phyloP scores from a whole-genome alignment of 2,329 filamentous ascomycete species.

The Verticillium tricorpus region DNA sequence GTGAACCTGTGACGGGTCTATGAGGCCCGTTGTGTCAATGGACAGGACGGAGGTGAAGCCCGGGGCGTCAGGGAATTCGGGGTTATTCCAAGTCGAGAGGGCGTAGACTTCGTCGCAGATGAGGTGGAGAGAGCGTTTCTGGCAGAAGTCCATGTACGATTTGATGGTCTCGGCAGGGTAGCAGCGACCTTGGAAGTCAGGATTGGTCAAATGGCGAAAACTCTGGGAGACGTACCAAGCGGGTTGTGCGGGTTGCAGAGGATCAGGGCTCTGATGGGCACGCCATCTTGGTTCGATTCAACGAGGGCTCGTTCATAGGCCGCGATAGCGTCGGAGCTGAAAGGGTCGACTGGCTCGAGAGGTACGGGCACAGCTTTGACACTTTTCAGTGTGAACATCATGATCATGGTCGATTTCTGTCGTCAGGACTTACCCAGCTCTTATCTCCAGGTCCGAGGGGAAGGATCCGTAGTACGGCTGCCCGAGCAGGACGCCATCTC shows the following conservation, averaged over 20 bases:
- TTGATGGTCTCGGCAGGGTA: constrained; percentile 35
- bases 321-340: constrained; percentile 33
- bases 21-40: constrained; percentile 35
- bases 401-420: background rate
- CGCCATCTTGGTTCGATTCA: constrained; percentile 30
- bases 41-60: constrained; percentile 42
- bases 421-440: background rate
- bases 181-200: constrained; percentile 30
- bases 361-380: constrained; percentile 35
- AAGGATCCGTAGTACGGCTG: constrained; percentile 44
- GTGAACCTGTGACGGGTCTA: constrained; percentile 46
- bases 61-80: constrained; percentile 18
- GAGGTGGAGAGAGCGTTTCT: constrained; percentile 43
- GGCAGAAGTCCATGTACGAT: constrained; percentile 42
- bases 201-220: background rate
- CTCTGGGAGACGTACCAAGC: constrained; percentile 21
- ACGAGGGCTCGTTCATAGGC: constrained; percentile 40
- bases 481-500: constrained; percentile 19
- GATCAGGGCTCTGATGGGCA: constrained; percentile 39
- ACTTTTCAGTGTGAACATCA: constrained; percentile 16
- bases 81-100: constrained; percentile 43
- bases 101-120: constrained; percentile 49
- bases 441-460: constrained; percentile 30
- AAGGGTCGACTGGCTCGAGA: constrained; percentile 38
- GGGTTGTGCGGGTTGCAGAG: constrained; percentile 49